phyloP scores from a whole-genome alignment of 1,284 basidiomycete genomes.

The Ganoderma meredithae region DNA sequence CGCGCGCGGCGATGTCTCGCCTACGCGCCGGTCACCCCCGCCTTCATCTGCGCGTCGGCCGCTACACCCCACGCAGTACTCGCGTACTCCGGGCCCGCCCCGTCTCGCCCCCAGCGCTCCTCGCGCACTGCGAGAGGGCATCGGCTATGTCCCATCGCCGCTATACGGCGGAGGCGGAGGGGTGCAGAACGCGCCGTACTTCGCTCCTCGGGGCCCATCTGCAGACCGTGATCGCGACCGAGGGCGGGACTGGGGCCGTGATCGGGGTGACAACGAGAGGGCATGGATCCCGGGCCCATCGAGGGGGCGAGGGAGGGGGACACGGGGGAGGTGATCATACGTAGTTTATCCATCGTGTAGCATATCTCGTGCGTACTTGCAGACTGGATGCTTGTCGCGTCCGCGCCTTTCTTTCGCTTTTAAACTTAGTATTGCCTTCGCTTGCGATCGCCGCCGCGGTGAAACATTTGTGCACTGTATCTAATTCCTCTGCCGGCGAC shows the following conservation, averaged over 20 bases:
- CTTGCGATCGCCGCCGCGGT: background rate
- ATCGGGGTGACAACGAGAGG: conserved; percentile 27
- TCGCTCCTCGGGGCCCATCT: conserved; percentile 50
- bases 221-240: conserved; percentile 45
- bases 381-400: background rate
- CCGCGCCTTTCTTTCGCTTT: no score
- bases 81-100: conserved; percentile 34
- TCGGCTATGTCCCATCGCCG: conserved; percentile 33
- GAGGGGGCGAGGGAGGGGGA: conserved; percentile 25
- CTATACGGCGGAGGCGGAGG: conserved; percentile 27
- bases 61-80: conserved; percentile 37
- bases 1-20: conserved; percentile 32
- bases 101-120: conserved; percentile 59
- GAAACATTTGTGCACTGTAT: no score
- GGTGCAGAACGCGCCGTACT: conserved; percentile 27
- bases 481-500: background rate
- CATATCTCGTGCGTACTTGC: background rate
- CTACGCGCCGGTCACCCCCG: conserved; percentile 36
- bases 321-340: conserved; percentile 24
- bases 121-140: conserved; percentile 53
- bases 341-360: conserved; percentile 1
- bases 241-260: conserved; percentile 29
- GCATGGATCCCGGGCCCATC: conserved; percentile 31
- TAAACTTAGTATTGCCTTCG: no score
- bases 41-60: conserved; percentile 34